Conservation (phyloP, 2,329 filamentous ascomycete genomes). For the Fusarium duplospermum region DNA sequence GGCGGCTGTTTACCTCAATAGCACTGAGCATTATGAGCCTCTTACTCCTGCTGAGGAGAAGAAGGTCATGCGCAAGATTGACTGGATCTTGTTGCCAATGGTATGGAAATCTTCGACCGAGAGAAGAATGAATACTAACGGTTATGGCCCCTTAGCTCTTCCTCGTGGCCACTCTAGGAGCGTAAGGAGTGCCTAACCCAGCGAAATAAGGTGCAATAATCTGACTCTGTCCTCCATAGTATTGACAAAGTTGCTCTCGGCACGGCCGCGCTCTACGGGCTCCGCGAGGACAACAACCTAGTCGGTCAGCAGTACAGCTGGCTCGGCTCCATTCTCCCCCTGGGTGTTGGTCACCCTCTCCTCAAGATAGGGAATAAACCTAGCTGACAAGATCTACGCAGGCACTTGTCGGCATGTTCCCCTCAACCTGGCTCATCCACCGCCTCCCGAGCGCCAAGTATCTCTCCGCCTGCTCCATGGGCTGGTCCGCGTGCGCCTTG, state of each 20-base stretch:
- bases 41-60: constrained; percentile 10
- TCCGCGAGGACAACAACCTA: constrained; percentile 15
- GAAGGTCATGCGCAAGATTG: constrained; percentile 5
- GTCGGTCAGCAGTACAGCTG: constrained; percentile 21
- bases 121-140: background rate
- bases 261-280: constrained; percentile 12
- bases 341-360: background rate
- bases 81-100: background rate
- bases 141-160: background rate
- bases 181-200: background rate
- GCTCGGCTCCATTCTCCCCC: constrained; percentile 14
- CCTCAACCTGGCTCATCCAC: constrained; percentile 16
- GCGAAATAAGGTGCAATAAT: background rate
- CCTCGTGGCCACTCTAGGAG: constrained; percentile 11
- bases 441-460: constrained; percentile 15
- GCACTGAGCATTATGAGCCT: constrained; percentile 3
- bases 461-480: constrained; percentile 11
- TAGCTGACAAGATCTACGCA: background rate
- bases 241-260: constrained; percentile 20
- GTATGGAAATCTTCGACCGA: background rate
- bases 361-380: background rate
- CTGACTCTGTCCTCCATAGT: background rate
- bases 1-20: constrained; percentile 9
- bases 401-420: constrained; percentile 14
- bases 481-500: constrained; percentile 9